These are phyloP conservation scores for Onygena corvina DNA, from an alignment of 2,329 filamentous ascomycete genomes.

Conservation along the genomic window DNA sequence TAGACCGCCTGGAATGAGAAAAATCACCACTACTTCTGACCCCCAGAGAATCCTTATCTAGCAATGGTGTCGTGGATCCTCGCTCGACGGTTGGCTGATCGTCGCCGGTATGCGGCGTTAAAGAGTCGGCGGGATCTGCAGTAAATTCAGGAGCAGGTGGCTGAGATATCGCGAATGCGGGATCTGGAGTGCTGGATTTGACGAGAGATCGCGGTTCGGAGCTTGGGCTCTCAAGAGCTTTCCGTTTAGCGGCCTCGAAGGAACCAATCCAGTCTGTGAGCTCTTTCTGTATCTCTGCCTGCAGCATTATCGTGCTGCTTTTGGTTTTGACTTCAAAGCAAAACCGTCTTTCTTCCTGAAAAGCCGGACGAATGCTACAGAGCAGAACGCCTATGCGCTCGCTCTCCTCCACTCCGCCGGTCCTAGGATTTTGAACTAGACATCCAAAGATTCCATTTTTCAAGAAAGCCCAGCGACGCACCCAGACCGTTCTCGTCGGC, in stretches of 20 bases:
- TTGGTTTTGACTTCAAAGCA: conserved; percentile 99
- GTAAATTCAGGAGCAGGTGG: conserved; percentile 84
- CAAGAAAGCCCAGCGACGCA: conserved; percentile 88
- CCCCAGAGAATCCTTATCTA: conserved; percentile 47
- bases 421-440: conserved; percentile 68
- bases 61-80: conserved; percentile 52
- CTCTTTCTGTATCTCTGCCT: conserved; percentile 83
- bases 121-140: conserved; percentile 59
- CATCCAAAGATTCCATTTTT: conserved; percentile 94
- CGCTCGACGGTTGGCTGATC: conserved; percentile 49
- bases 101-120: conserved; percentile 43
- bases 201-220: conserved; percentile 37
- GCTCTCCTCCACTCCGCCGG: conserved; percentile 79
- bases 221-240: conserved; percentile 65
- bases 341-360: conserved; percentile 85
- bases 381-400: conserved; percentile 92
- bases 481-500: conserved; percentile 79
- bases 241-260: conserved; percentile 88
- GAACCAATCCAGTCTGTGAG: conserved; percentile 90
- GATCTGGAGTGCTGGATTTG: conserved; percentile 40
- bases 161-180: conserved; percentile 85
- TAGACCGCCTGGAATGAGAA: conserved; percentile 37
- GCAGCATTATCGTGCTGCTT: conserved; percentile 74
- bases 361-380: conserved; percentile 81
- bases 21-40: conserved; percentile 64